A percentile compares a stretch with the other conserved stretches of the same genome.
Evolutionary conservation across 441 rosid species (phyloP).

Genomic region (Populus tomentosa): DNA sequence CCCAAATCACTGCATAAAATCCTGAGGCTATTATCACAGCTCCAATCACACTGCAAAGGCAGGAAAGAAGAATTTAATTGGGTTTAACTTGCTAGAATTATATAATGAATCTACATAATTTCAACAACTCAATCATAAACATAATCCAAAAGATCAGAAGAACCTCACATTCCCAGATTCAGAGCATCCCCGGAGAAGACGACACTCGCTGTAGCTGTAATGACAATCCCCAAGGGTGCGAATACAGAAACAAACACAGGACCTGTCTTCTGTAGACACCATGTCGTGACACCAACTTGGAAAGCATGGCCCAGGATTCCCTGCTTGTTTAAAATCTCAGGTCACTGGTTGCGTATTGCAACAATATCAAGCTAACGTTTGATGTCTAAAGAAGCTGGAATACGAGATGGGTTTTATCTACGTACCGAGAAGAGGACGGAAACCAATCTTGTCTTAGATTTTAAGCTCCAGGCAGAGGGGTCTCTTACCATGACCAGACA

Average conservation of each 20-base stretch:
- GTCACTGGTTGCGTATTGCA: neutral
- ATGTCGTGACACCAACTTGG: constrained; percentile 48
- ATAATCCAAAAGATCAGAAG: neutral
- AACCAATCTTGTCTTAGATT: neutral
- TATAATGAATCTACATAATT: neutral
- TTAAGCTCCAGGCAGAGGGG: constrained; percentile 12
- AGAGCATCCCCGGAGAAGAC: constrained; percentile 29
- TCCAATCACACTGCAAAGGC: constrained; percentile 35
- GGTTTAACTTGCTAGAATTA: neutral
- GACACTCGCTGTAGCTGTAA: constrained; percentile 22
- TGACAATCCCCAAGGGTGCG: constrained; percentile 49
- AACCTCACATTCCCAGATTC: constrained; percentile 29
- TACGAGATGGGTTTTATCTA: neutral
- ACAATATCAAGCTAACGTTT: neutral
- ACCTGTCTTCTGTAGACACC: constrained; percentile 52
- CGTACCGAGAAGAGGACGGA: constrained; percentile 14
- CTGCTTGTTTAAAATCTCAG: constrained; percentile 15
- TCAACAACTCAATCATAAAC: neutral
- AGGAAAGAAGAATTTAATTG: neutral
- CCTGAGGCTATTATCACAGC: constrained; percentile 33
- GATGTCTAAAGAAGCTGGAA: neutral
- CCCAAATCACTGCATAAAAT: constrained; percentile 39
- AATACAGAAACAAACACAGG: constrained; percentile 65
- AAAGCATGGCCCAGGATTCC: constrained; percentile 56
- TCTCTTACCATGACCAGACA: constrained; percentile 5